Base-by-base conservation (phyloP, 2,329 filamentous ascomycete species). In the Clarireedia monteithiana region DNA sequence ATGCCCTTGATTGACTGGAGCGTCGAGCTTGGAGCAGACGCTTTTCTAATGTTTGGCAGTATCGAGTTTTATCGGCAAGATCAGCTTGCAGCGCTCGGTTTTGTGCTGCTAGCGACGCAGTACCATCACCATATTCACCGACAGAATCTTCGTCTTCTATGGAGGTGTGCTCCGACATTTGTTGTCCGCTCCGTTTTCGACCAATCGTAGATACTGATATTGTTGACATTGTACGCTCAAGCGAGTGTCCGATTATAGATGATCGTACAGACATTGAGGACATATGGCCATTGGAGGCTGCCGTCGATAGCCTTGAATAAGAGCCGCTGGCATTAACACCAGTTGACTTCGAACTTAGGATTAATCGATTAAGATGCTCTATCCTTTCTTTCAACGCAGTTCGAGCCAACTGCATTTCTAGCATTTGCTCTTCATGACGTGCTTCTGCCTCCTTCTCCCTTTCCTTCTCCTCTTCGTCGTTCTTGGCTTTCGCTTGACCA, bases 371-470 rank as follows among this genome's bases (percentile, higher is more conserved):
- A 48, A 99, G 78, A 71, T 99, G 94, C 69, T 96, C 91, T 65
- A 99, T 99, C 30, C 94, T 86, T 75, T 99, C 94, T 71, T 97
- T 99, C 54, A 99, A 75, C 0, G 94, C 94, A 0, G 94, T 99
- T 44, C 94, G 84, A 34, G 94, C 94, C 48, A 99, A 80, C 70
- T 99, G 94, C 89, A 99, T 97, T 72, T 99, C 94, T 54, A 99
- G 78, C 81, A 99, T 92, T 71, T 99, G 94, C 74, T 97, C 94
- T 68, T 96, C 91, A 64, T 96, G 94, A 40, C 91, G 84, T 63
- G 89, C 82, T 63, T 91, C 85, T 6, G 88, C 88, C 71, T 96
- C 89, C 64, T 86, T 83, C 69, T 94, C 85, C 17, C 85, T 78
- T 42, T 77, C 84, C 63, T 85, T 81, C 66, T 94, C 89, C 63